Percentiles rank a stretch among this genome's conserved stretches.
phyloP scores from a whole-genome alignment of 2,329 filamentous ascomycete species.

The Pestalotiopsis sp. region DNA sequence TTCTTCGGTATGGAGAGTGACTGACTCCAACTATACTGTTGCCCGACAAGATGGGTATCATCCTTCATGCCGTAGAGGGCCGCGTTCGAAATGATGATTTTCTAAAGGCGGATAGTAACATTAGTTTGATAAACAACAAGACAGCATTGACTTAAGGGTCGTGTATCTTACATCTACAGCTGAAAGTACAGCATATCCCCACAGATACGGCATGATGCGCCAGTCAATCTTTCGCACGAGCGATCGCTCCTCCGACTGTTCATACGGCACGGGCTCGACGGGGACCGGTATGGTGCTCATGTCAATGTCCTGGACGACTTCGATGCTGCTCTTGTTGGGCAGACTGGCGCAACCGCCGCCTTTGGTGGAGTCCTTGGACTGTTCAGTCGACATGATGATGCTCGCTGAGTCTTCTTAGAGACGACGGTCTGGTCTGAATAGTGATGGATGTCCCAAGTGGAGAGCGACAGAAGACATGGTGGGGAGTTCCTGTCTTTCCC shows the following conservation, averaged over 20 bases:
- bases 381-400: background rate
- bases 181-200: background rate
- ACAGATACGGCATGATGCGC: background rate
- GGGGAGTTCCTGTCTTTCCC: background rate
- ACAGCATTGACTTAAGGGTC: background rate
- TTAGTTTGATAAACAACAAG: background rate
- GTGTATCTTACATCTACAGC: background rate
- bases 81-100: background rate
- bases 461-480: background rate
- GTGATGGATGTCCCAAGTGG: background rate
- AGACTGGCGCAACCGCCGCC: background rate
- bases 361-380: background rate
- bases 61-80: constrained; percentile 1
- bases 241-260: background rate
- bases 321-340: background rate
- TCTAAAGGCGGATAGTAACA: background rate
- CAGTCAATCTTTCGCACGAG: background rate
- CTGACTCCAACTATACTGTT: constrained; percentile 1
- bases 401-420: background rate
- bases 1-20: background rate
- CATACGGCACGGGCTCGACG: background rate
- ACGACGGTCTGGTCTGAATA: background rate
- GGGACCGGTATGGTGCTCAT: background rate
- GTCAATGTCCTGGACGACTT: background rate
- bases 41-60: background rate